Conservation (phyloP, 2,329 filamentous ascomycete genomes). For the Orbilia brochopaga region DNA sequence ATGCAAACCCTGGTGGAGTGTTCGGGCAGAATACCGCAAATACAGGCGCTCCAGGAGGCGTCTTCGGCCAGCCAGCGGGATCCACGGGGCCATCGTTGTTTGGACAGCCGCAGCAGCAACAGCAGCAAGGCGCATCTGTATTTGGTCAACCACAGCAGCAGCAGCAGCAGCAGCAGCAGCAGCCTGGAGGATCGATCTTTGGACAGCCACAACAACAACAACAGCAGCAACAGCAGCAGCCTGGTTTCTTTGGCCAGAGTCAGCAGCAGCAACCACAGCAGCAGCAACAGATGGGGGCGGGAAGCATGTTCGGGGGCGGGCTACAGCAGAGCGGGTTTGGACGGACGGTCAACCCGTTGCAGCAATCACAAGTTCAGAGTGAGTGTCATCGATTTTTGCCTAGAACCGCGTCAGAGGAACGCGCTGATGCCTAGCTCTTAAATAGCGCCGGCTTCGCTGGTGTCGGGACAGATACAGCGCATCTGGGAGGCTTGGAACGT, state of each 20-base stretch:
- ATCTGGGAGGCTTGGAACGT: constrained; percentile 78
- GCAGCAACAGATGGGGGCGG: constrained; percentile 28
- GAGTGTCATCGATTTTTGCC: constrained; percentile 11
- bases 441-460: constrained; percentile 31
- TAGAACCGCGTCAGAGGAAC: neutral
- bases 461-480: constrained; percentile 67
- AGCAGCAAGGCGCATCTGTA: constrained; percentile 37
- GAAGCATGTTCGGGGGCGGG: constrained; percentile 39
- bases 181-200: constrained; percentile 55
- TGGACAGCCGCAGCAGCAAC: constrained; percentile 45
- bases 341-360: constrained; percentile 46
- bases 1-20: constrained; percentile 49
- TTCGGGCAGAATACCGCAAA: constrained; percentile 38
- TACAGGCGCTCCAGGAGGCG: constrained; percentile 48
- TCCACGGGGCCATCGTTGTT: constrained; percentile 47
- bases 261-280: constrained; percentile 34
- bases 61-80: constrained; percentile 37
- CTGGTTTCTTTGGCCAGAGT: constrained; percentile 20
- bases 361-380: constrained; percentile 47
- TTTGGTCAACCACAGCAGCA: constrained; percentile 51
- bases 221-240: constrained; percentile 8
- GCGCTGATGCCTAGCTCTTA: constrained; percentile 9
- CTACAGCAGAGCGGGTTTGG: constrained; percentile 48
- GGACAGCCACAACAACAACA: constrained; percentile 46
- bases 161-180: constrained; percentile 57